phyloP scores from a whole-genome alignment of 257 asterid species.

The Gentiana dahurica region DNA sequence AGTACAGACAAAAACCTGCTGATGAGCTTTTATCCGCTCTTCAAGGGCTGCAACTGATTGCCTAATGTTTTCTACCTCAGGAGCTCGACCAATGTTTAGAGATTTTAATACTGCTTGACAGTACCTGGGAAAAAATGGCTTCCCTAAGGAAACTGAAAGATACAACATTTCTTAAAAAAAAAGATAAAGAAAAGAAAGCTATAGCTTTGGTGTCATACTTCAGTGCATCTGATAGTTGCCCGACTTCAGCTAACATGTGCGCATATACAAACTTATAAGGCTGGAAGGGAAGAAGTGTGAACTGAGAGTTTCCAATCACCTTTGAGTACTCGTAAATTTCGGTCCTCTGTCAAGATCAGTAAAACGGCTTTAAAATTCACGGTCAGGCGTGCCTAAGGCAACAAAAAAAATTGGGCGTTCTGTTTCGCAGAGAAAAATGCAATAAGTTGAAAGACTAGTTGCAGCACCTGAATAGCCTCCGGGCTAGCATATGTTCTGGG shows the following conservation, averaged over 20 bases:
- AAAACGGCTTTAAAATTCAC: background rate
- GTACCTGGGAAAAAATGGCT: conserved; percentile 45
- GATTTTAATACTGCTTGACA: conserved; percentile 80
- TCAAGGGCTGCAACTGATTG: conserved; percentile 64
- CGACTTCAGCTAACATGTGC: conserved; percentile 93
- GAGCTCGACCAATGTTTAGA: conserved; percentile 73
- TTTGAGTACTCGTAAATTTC: conserved; percentile 90
- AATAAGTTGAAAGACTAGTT: conserved; percentile 9
- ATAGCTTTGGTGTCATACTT: conserved; percentile 38
- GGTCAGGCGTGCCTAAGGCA: background rate
- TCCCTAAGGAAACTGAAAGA: background rate
- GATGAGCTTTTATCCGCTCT: conserved; percentile 88
- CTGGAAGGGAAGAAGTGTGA: conserved; percentile 81
- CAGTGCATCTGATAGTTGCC: conserved; percentile 78
- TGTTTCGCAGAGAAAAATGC: conserved; percentile 2
- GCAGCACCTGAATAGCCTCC: conserved; percentile 89
- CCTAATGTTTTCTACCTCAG: conserved; percentile 67
- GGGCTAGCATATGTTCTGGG: conserved; percentile 96
- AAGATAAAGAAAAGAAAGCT: background rate
- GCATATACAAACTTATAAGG: conserved; percentile 93
- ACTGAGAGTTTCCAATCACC: conserved; percentile 92
- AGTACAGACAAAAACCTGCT: conserved; percentile 42
- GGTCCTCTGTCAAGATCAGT: conserved; percentile 59
- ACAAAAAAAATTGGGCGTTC: conserved; percentile 1
- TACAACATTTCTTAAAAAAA: background rate